These are phyloP conservation scores for Coniochaeta sp. DNA, from an alignment of 2,329 filamentous ascomycete species.

Conservation along the genomic window DNA sequence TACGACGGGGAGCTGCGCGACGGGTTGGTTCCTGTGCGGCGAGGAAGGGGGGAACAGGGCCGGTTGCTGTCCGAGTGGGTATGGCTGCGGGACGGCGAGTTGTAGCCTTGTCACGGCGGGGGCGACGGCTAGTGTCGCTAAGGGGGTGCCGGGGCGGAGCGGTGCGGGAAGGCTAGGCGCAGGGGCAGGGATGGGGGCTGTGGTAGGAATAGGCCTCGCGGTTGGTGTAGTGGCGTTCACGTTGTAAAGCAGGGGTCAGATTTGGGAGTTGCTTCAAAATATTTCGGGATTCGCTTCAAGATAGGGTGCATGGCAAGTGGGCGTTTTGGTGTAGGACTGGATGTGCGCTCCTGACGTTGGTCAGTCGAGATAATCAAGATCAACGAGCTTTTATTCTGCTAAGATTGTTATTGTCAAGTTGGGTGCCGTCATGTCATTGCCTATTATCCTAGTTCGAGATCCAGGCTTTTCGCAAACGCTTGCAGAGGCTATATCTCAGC, in stretches of 20 bases:
- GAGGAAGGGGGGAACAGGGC: conserved; percentile 52
- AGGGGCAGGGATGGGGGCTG: not conserved
- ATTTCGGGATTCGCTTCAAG: not conserved
- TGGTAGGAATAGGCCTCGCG: not conserved
- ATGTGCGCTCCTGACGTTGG: no score
- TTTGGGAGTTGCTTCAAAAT: no score
- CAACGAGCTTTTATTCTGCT: no score
- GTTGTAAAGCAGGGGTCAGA: no score
- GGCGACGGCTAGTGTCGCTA: conserved; percentile 50
- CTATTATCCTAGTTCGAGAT: no score
- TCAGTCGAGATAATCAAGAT: no score
- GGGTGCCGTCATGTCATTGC: no score
- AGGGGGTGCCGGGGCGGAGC: conserved; percentile 33
- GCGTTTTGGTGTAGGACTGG: not conserved
- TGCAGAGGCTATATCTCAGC: no score
- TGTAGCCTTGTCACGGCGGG: conserved; percentile 54
- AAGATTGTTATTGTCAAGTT: no score
- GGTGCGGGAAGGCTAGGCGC: not conserved
- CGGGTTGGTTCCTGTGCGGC: conserved; percentile 71
- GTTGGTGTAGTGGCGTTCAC: not conserved
- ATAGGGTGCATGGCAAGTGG: not conserved
- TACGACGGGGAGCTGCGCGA: conserved; percentile 53
- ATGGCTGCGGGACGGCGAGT: conserved; percentile 63
- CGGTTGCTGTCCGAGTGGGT: conserved; percentile 80
- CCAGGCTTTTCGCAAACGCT: no score